Base-by-base conservation (phyloP, 176 grass and related monocot genomes). In the Saccharum spontaneum region DNA sequence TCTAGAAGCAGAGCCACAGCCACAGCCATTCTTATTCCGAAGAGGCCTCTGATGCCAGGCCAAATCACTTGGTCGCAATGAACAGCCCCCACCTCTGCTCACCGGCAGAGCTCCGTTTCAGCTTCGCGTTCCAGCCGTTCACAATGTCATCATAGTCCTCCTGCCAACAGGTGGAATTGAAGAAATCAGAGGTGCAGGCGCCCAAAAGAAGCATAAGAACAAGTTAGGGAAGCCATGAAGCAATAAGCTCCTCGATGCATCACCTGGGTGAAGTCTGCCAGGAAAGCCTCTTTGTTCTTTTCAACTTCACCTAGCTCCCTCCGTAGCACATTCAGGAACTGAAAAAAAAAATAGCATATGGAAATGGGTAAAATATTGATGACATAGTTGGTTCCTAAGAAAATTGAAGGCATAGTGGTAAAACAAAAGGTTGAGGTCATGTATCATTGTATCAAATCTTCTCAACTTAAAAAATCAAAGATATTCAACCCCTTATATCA, bases 81-180 rank as follows among this genome's bases (percentile, higher is more conserved):
- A 96, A 96, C 45, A 96, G 84, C 8, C 97, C 97, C 96, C 97
- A 99, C 70, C 77, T 92, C 87, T 99, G 97, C 79, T 99, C 93
- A 31, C 97, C 97, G 2, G 54, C 78, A 18, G 86, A 94, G 84
- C 94, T 90, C 48, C 93, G 84, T 69, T 92, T 94, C 90, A 99
- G 90, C 86, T 99, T 99, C 39, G 91, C 88, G 28, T 93, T 95
- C 97, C 93, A 98, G n/a, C 97, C 97, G 41, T 88, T 87, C 38
- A 95, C 90, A 24, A 95, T 91, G 18, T 92, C 97, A 71, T 94
- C 90, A 31, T 96, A 95, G 71, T 98, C 97, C 78, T 94, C 91
- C 97, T 98, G 95, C 1, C 45, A 50, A 63, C 39, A 65, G 24
- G 68, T 63, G 67, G 59, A 62, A 60, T 22, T 59, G 54, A 13